Evolutionary conservation across 1,139 yeast genomes (phyloP).

Genomic region (Taiozyma sp.): DNA sequence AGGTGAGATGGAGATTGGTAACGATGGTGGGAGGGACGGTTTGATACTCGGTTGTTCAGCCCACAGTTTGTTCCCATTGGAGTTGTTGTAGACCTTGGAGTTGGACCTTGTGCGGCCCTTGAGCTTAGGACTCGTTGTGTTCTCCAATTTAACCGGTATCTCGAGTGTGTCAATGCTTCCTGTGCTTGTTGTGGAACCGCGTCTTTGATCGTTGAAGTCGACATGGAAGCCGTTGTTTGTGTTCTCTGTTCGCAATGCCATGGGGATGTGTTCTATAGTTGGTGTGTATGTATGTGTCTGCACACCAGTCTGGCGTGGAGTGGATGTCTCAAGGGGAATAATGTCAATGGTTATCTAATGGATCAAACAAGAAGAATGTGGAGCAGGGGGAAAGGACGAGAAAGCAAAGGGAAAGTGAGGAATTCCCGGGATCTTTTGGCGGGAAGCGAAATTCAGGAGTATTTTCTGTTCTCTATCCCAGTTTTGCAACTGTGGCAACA

Average conservation of each 20-base stretch:
- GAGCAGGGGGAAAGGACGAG: no score
- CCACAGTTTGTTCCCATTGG: not conserved
- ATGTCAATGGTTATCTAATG: no score
- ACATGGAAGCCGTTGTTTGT: not conserved
- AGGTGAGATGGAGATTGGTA: not conserved
- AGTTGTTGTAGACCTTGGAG: conserved; percentile 19
- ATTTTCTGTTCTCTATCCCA: no score
- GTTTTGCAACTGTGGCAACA: no score
- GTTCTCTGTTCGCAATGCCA: conserved; percentile 3
- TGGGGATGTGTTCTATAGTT: not conserved
- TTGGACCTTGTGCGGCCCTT: conserved; percentile 19
- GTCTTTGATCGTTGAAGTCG: not conserved
- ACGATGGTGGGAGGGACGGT: not conserved
- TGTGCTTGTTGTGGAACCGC: not conserved
- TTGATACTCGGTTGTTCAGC: not conserved
- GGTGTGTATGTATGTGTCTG: not conserved
- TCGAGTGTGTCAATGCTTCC: conserved; percentile 10
- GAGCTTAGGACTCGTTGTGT: not conserved
- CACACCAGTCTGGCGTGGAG: no score
- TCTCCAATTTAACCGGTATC: conserved; percentile 12
- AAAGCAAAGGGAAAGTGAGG: no score
- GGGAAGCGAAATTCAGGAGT: no score
- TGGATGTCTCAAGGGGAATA: no score
- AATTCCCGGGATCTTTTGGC: no score
- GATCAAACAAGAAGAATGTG: no score